Evolutionary conservation across 352 stramenopile genomes (phyloP).

Genomic region (Achlya hypogyna): DNA sequence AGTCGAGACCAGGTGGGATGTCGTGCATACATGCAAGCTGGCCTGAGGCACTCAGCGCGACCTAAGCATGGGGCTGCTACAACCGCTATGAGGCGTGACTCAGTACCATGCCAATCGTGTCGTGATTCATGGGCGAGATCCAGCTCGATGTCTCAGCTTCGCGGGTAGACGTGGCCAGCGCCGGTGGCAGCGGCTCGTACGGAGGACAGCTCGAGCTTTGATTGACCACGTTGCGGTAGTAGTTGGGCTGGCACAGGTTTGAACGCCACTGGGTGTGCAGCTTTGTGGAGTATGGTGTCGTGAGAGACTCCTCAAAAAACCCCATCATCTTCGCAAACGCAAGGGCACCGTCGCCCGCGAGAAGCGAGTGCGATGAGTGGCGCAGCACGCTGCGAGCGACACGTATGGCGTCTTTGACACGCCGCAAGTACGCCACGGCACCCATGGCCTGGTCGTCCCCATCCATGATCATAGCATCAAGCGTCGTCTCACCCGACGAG

Average conservation of each 20-base stretch:
- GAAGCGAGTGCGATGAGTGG: constrained; percentile 80
- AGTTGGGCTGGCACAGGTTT: constrained; percentile 83
- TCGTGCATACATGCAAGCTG: constrained; percentile 44
- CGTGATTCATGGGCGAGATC: constrained; percentile 53
- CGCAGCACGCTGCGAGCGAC: constrained; percentile 82
- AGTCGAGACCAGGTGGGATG: not conserved
- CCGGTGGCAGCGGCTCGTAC: constrained; percentile 40
- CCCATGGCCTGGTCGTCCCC: constrained; percentile 78
- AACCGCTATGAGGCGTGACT: not conserved
- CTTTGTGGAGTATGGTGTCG: constrained; percentile 46
- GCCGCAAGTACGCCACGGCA: constrained; percentile 66
- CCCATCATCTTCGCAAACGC: constrained; percentile 88
- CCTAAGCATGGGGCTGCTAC: not conserved
- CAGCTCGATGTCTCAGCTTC: no score
- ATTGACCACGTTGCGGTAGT: constrained; percentile 67
- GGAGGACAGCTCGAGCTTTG: constrained; percentile 70
- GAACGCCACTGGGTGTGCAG: constrained; percentile 47
- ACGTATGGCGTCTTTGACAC: constrained; percentile 73
- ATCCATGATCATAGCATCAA: constrained; percentile 89
- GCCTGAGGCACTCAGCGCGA: constrained; percentile 44
- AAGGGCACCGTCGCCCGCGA: constrained; percentile 78
- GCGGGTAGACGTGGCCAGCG: not conserved
- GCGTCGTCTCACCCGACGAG: constrained; percentile 74
- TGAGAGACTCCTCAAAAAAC: constrained; percentile 63
- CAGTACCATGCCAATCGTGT: constrained; percentile 84